Conservation (phyloP, 2,329 filamentous ascomycete genomes). For the Elsinoe australis region DNA sequence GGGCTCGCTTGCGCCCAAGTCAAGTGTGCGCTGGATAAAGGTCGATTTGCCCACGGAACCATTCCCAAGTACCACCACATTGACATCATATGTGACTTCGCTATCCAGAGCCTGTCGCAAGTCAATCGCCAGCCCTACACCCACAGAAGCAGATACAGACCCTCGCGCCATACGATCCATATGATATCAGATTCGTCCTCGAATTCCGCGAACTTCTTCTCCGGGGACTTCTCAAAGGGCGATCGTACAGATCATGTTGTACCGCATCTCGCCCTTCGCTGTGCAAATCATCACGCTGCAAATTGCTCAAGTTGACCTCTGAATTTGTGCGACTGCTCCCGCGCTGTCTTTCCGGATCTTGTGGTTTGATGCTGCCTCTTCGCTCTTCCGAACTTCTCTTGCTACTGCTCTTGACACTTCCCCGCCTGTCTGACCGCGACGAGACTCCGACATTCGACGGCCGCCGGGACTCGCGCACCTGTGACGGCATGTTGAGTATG, state of each 20-base stretch:
- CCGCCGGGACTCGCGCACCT: slow-evolving; percentile 9
- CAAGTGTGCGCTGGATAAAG: slow-evolving; percentile 51
- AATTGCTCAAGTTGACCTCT: slow-evolving; percentile 11
- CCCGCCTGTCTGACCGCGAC: slow-evolving; percentile 10
- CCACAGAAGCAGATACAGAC: background rate
- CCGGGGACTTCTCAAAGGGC: slow-evolving; percentile 13
- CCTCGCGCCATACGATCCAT: slow-evolving; percentile 10
- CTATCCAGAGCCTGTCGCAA: slow-evolving; percentile 19
- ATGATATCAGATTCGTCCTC: slow-evolving; percentile 9
- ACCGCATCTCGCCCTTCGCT: slow-evolving; percentile 1
- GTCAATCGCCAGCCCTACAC: background rate
- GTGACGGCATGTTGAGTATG: slow-evolving; percentile 4
- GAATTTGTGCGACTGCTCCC: background rate
- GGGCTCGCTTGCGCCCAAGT: slow-evolving; percentile 39
- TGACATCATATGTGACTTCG: slow-evolving; percentile 44
- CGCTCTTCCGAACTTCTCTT: slow-evolving; percentile 6
- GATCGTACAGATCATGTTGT: slow-evolving; percentile 11
- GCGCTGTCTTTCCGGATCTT: background rate
- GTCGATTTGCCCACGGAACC: slow-evolving; percentile 51
- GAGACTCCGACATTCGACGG: slow-evolving; percentile 3
- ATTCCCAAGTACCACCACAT: slow-evolving; percentile 51
- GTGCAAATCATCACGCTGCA: slow-evolving; percentile 4
- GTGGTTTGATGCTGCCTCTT: slow-evolving; percentile 13
- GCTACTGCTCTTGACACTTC: slow-evolving; percentile 10
- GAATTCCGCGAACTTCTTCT: slow-evolving; percentile 5